Percentiles rank a stretch among this genome's conserved stretches.
These are phyloP conservation scores for Oxytropis ochrocephala DNA, from an alignment of 306 rosid genomes.

Conservation along the genomic window DNA sequence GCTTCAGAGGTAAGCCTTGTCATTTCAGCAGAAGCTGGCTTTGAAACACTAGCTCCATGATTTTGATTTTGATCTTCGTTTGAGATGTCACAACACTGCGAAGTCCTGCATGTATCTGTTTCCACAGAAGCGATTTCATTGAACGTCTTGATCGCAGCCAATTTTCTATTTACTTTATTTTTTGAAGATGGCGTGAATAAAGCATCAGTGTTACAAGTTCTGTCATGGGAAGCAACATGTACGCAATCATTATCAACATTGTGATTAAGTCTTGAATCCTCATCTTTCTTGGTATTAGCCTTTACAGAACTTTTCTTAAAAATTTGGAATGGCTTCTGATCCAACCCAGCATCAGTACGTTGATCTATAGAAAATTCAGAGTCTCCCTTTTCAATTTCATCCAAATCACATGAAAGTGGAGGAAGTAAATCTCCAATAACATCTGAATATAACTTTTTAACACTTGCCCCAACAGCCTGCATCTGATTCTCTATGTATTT, in stretches of 20 bases:
- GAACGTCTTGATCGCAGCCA: conserved; percentile 16
- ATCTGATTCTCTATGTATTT: conserved; percentile 81
- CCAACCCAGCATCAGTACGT: conserved; percentile 27
- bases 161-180: conserved; percentile 7
- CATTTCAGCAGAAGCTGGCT: conserved; percentile 28
- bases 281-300: conserved; percentile 13
- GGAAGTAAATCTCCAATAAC: conserved; percentile 59
- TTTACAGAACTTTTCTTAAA: conserved; percentile 32
- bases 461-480: conserved; percentile 67
- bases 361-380: conserved; percentile 30
- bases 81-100: conserved; percentile 19
- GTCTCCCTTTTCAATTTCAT: conserved; percentile 20
- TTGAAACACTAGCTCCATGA: conserved; percentile 11
- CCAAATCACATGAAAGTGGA: conserved; percentile 36
- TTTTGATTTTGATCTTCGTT: conserved; percentile 27
- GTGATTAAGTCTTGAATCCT: conserved; percentile 22
- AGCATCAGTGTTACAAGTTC: conserved; percentile 19
- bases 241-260: conserved; percentile 16
- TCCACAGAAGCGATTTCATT: conserved; percentile 6
- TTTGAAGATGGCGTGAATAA: conserved; percentile 24
- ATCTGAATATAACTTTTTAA: conserved; percentile 73
- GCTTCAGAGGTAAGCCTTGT: not conserved
- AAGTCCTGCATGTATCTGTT: conserved; percentile 21
- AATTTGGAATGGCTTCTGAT: conserved; percentile 26
- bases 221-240: conserved; percentile 9